Evolutionary conservation across 257 asterid genomes (phyloP), one percentile per base, ranked within the genome.

Genomic region (Avicennia marina): DNA sequence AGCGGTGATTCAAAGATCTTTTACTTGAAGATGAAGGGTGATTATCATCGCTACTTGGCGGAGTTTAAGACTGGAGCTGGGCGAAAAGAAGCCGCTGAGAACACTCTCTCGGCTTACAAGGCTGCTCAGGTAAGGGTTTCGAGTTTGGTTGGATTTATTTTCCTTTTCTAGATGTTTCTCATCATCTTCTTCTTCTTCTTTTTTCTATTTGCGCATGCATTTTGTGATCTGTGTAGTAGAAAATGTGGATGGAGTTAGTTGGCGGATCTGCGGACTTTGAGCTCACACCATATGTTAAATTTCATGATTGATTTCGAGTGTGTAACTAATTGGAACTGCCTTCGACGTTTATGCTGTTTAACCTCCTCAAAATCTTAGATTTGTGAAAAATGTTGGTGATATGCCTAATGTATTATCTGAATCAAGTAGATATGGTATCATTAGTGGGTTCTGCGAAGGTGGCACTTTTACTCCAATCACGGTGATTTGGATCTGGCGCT

Each of bases 71-170:
- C 80, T 18, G 80, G 73, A 21, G 69, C 76, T 16, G 81, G 74
- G 71, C 73, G 84, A 15, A 78, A 78, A 65, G 84, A 78, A 7
- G 81, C 84, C 11, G 84, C 84, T 38, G 84, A 78, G 64, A 78
- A 78, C 60, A 78, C 84, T 20, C 84, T 78, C 21, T 74, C 81
- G 10, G 84, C 84, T 44, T 78, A 78, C 71, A 78, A 78, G 38
- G 38, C 78, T 27, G 81, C 84, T 57, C 84, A 78, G 84, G 84
- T n/a, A n/a, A n/a, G n/a, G n/a, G n/a, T n/a, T n/a, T n/a, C n/a
- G 19, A 7, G 4, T 40, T 63, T 20, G 4, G 17, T 6, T 43
- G n/a, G 0, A 15, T 42, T 29, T 21, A 9, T 4, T 49, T 19
- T 42, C 1, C 4, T 31, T 9, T 27, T 29, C 33, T 2, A 29